Base-by-base conservation (phyloP, 2,329 filamentous ascomycete genomes). In the Rugonectria rugulosa region DNA sequence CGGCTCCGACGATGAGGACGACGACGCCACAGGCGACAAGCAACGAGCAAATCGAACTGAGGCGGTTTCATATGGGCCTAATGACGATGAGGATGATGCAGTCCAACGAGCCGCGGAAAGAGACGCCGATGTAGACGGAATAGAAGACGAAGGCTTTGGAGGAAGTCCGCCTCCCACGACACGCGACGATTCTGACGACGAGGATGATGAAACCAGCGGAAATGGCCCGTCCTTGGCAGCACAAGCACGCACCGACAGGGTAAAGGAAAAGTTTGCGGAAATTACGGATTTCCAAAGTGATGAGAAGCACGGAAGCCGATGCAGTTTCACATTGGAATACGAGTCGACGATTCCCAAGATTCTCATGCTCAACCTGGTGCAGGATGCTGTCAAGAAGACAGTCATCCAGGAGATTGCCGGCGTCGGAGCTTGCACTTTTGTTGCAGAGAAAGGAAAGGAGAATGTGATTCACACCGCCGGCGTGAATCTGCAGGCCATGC, bases 401-500 rank as follows among this genome's bases (percentile, higher is more conserved):
- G 86, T 97, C 49, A 89, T 99, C 61, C 94, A 97, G 72, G 89
- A 93, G 68, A 92, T 98, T 57, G 80, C 86, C 0, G 89, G 89
- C 24, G 86, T 99, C 41, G 86, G 86, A 14, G 79, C 83, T 45
- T 96, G 92, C 72, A 87, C 87, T 12, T 60, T 61, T n/a, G 88
- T 88, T 40, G 76, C 81, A 11, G 86, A 90, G 59, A 82, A 83
- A 54, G 66, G 80, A 9, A n/a, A n/a, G n/a, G 72, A 73, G 34
- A 78, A 84, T 56, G 80, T 87, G 37, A 85, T 97, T 50, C 84
- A 92, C 66, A 94, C 92, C 2, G 85, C 89, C 21, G 95, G 95
- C 56, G 89, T 93, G 66, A 99, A 98, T 74, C 80, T 99, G 36
- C 81, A 85, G 61, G 93, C 93, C 21, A 97, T 99, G 89, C 92